Conservation (phyloP, 208 protist genomes). For the Blastocrithidia nonstop region DNA sequence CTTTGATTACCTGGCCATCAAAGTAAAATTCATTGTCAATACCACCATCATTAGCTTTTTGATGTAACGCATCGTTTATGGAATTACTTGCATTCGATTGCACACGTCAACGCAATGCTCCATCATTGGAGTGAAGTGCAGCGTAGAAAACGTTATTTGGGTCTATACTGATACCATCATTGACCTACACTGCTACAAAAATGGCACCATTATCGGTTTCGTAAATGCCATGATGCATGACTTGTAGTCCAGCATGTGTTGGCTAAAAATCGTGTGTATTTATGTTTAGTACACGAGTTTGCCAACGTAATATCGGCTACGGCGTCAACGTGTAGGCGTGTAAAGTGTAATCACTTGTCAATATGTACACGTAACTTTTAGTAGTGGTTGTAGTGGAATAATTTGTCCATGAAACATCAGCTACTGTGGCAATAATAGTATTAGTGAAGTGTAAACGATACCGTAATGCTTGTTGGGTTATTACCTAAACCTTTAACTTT, state of each 20-base stretch:
- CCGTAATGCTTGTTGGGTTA: no score
- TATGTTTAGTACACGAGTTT: no score
- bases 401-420: no score
- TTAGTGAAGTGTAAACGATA: no score
- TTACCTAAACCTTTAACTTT: no score
- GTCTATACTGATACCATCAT: constrained; percentile 7
- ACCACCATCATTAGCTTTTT: constrained; percentile 11
- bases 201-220: constrained; percentile 61
- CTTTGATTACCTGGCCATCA: no score
- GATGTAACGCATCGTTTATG: constrained; percentile 47
- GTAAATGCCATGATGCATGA: constrained; percentile 67
- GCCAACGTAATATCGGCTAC: no score
- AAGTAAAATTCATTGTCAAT: neutral
- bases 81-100: constrained; percentile 50
- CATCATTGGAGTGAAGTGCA: constrained; percentile 52
- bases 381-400: no score
- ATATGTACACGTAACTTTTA: no score
- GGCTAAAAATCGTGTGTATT: constrained; percentile 5
- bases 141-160: constrained; percentile 38
- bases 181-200: constrained; percentile 24
- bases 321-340: no score
- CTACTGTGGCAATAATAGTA: no score
- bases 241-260: constrained; percentile 35
- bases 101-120: constrained; percentile 55
- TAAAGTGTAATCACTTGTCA: no score